Evolutionary conservation across 2,329 filamentous ascomycete species (phyloP).

Genomic region (Orbilia quercus): DNA sequence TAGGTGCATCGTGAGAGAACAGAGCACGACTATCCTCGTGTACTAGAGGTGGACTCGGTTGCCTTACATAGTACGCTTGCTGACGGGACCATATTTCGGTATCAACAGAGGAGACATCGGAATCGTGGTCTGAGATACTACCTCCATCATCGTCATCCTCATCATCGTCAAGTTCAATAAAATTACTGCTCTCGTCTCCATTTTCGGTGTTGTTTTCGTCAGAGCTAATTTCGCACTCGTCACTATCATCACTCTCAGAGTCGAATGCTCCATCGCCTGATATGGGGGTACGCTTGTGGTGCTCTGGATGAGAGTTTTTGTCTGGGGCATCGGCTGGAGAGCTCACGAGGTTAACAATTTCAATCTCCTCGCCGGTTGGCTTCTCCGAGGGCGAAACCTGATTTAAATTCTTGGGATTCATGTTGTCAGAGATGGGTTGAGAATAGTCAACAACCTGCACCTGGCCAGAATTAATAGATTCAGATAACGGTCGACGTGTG

Average conservation of each 20-base stretch:
- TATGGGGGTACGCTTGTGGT: not conserved
- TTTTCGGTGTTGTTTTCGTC: slow-evolving; percentile 8
- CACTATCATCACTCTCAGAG: slow-evolving; percentile 13
- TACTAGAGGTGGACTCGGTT: slow-evolving; percentile 32
- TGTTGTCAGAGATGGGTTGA: not conserved
- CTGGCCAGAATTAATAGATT: slow-evolving; percentile 27
- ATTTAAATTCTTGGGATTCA: slow-evolving; percentile 14
- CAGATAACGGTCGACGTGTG: slow-evolving; percentile 31
- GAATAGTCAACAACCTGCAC: slow-evolving; percentile 50
- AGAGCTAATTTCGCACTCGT: slow-evolving; percentile 24
- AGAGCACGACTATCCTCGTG: slow-evolving; percentile 27
- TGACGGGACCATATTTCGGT: slow-evolving; percentile 39
- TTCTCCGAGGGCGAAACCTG: slow-evolving; percentile 3
- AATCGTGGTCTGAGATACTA: slow-evolving; percentile 34
- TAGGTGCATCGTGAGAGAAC: slow-evolving; percentile 28
- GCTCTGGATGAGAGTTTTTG: not conserved
- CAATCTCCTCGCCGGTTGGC: slow-evolving; percentile 14
- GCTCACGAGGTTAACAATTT: slow-evolving; percentile 43
- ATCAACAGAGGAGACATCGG: slow-evolving; percentile 33
- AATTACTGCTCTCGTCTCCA: not conserved
- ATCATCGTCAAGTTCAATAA: slow-evolving; percentile 26
- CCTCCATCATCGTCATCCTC: slow-evolving; percentile 39
- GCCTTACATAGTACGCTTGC: slow-evolving; percentile 44
- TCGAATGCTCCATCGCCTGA: not conserved
- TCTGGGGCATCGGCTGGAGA: slow-evolving; percentile 9